These are phyloP conservation scores for Onygenales sp. DNA, from an alignment of 2,329 filamentous ascomycete genomes.

Conservation along the genomic window DNA sequence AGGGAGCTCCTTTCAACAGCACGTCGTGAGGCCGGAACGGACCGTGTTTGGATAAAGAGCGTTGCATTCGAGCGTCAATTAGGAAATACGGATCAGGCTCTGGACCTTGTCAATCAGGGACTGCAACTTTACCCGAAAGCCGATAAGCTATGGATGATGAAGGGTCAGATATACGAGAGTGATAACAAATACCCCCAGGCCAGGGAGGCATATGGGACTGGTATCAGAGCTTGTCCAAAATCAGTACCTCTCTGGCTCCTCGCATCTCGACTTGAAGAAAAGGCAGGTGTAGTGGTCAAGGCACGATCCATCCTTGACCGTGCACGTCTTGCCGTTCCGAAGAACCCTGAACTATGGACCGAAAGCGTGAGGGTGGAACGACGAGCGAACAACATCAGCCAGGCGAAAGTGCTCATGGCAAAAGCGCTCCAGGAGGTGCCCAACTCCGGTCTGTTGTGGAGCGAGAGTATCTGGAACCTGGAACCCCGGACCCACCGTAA, in stretches of 20 bases:
- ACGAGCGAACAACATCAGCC: slow-evolving; percentile 68
- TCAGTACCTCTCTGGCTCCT: slow-evolving; percentile 86
- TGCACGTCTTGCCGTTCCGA: slow-evolving; percentile 77
- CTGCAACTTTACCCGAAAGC: slow-evolving; percentile 76
- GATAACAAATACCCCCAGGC: slow-evolving; percentile 72
- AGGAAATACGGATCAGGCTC: slow-evolving; percentile 66
- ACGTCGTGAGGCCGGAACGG: slow-evolving; percentile 80
- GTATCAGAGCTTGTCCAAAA: slow-evolving; percentile 75
- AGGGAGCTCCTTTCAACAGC: slow-evolving; percentile 72
- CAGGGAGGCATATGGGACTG: slow-evolving; percentile 78
- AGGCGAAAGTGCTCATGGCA: slow-evolving; percentile 89
- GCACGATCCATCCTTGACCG: slow-evolving; percentile 89
- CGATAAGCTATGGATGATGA: slow-evolving; percentile 95
- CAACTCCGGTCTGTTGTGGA: slow-evolving; percentile 78
- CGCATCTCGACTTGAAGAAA: slow-evolving; percentile 79
- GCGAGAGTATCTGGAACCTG: slow-evolving; percentile 90
- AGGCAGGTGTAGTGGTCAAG: slow-evolving; percentile 72
- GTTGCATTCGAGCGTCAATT: slow-evolving; percentile 86
- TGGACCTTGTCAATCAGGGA: slow-evolving; percentile 80
- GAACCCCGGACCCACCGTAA: slow-evolving; percentile 88
- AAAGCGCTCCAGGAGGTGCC: slow-evolving; percentile 86
- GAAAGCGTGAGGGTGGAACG: slow-evolving; percentile 92
- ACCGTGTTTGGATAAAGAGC: slow-evolving; percentile 95
- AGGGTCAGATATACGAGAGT: slow-evolving; percentile 92
- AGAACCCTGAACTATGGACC: slow-evolving; percentile 75